Percentiles rank a stretch among this genome's conserved stretches.
These are phyloP conservation scores for Ceratobasidium sp. DNA, from an alignment of 1,284 basidiomycete species.

Conservation along the genomic window DNA sequence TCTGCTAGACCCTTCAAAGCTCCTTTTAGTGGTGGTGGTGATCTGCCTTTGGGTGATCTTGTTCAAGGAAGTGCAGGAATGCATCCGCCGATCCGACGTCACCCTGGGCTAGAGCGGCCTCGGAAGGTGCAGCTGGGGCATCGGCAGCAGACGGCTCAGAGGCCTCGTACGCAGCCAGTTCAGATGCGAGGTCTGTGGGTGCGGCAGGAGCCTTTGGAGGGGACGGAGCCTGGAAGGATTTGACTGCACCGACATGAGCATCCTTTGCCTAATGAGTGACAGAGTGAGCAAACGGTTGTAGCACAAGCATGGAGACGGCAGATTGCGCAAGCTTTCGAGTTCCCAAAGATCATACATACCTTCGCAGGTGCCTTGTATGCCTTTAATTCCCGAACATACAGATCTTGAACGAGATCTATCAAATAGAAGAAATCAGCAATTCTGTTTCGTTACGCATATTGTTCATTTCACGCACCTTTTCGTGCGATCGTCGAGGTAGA, in stretches of 20 bases:
- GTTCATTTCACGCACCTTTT: conserved; percentile 63
- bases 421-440: background rate
- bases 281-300: conserved; percentile 5
- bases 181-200: conserved; percentile 80
- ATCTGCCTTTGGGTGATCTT: conserved; percentile 64
- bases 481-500: conserved; percentile 69
- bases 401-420: conserved; percentile 88
- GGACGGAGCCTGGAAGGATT: conserved; percentile 72
- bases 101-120: conserved; percentile 49
- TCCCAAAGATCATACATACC: conserved; percentile 47
- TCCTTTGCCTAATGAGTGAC: conserved; percentile 68
- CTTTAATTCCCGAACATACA: conserved; percentile 91
- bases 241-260: conserved; percentile 82
- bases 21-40: conserved; percentile 60
- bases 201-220: conserved; percentile 72
- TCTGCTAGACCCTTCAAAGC: background rate
- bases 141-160: conserved; percentile 69
- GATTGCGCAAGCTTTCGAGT: background rate
- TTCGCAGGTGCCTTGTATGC: conserved; percentile 73
- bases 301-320: background rate
- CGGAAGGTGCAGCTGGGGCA: conserved; percentile 46
- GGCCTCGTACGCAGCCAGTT: conserved; percentile 81
- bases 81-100: conserved; percentile 59
- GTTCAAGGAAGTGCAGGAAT: conserved; percentile 65
- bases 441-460: background rate